Evolutionary conservation across 768 basidiomycete genomes (phyloP).

Genomic region (Auriscalpium vulgare): DNA sequence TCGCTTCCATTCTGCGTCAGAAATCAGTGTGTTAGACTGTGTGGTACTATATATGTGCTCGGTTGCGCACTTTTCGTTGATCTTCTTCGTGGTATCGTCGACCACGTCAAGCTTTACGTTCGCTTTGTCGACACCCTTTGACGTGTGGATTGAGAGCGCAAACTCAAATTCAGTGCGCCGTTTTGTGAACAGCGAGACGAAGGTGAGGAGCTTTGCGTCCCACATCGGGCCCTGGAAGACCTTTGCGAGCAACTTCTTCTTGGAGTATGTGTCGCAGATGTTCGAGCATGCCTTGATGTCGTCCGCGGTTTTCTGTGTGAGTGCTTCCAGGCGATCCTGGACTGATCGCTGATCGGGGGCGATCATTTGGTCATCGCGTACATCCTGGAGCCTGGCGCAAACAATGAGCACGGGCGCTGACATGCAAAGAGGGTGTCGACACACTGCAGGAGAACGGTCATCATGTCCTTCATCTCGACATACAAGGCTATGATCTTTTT

Average conservation of each 20-base stretch:
- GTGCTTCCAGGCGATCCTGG: conserved; percentile 24
- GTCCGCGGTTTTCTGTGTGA: conserved; percentile 17
- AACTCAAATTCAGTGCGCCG: conserved; percentile 19
- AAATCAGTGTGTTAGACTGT: background rate
- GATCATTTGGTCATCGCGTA: conserved; percentile 21
- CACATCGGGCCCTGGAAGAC: conserved; percentile 21
- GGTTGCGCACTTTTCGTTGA: conserved; percentile 8
- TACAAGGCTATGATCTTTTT: conserved; percentile 38
- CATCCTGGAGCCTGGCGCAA: conserved; percentile 20
- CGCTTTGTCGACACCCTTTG: conserved; percentile 15
- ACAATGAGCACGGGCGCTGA: background rate
- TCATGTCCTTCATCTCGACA: conserved; percentile 43
- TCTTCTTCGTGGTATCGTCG: conserved; percentile 1
- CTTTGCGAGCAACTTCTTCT: conserved; percentile 20
- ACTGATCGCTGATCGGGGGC: conserved; percentile 26
- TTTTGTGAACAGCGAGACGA: conserved; percentile 16
- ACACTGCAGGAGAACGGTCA: conserved; percentile 18
- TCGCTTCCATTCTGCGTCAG: conserved; percentile 6
- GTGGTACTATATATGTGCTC: background rate
- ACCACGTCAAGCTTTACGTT: conserved; percentile 11
- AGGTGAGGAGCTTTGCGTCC: conserved; percentile 18
- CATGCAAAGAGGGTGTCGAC: background rate
- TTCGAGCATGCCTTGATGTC: conserved; percentile 25
- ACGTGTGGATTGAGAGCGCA: conserved; percentile 21
- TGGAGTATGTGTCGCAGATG: conserved; percentile 23